Base-by-base conservation (phyloP, 169 alveolate species). In the Ichthyophthirius multifiliis region DNA sequence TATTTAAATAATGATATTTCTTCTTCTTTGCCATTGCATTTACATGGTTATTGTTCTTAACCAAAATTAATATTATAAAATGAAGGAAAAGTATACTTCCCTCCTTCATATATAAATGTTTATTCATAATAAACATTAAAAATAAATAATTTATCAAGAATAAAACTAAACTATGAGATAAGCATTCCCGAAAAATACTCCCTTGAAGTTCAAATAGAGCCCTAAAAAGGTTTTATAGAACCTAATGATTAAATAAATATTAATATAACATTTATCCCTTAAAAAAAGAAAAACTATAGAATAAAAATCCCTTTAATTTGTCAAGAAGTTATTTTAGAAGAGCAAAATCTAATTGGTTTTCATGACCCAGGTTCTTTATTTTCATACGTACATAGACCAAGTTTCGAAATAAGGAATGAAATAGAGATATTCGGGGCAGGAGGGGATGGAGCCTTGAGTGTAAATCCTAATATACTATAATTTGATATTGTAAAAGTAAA, bases 401-500 rank as follows among this genome's bases (percentile, higher is more conserved):
- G 23, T 15, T 55, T 55, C 13, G 31, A 55, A 55, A 39, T 39
- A 2, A 55, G 18, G 18, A 39, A 55, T 27, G 18, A 16, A 27
- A 16, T 55, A 55, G 71, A 83, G 67, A 76, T 93, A 45, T 76
- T 89, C 55, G 97, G 95, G n/a, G 85, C 85, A 34, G 97, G 97
- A 0, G 89, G 93, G 63, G 95, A 93, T 85, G 97, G 97, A 2
- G 62, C 74, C 39, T 75, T 93, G 20, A 65, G 78, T 7, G 73
- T 93, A 5, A 87, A 84, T 44, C 94, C 94, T 6, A 73, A 78
- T 23, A 20, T 82, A 41, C 76, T 93, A 27, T 94, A 93, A 64
- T 93, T 89, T 47, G 93, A 89, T 5, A 93, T 94, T 0, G 92
- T 93, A 10, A 93, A 93, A 55, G 97, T 90, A 12, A 94, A 93